phyloP scores from a whole-genome alignment of 2,329 filamentous ascomycete species.

The Fusarium sp. region DNA sequence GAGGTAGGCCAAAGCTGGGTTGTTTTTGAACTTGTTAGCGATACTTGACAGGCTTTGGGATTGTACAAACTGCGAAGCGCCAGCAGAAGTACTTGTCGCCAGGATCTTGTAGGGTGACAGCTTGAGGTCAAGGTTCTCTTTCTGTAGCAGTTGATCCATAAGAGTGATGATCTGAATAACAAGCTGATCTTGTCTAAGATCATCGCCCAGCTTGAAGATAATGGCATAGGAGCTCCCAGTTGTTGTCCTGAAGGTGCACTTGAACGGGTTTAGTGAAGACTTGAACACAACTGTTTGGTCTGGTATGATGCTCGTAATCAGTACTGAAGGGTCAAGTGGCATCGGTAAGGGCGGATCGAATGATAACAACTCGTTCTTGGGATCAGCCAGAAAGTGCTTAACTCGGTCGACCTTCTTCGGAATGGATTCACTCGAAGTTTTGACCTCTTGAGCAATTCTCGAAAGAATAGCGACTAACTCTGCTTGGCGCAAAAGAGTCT shows the following conservation, averaged over 20 bases:
- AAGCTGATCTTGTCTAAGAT: slow-evolving; percentile 94
- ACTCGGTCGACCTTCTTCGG: slow-evolving; percentile 83
- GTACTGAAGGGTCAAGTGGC: slow-evolving; percentile 85
- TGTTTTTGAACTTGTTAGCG: slow-evolving; percentile 80
- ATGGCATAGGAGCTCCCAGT: slow-evolving; percentile 85
- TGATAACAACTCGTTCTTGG: slow-evolving; percentile 85
- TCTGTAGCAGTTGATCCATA: slow-evolving; percentile 95
- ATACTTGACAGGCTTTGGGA: slow-evolving; percentile 87
- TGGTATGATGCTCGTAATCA: slow-evolving; percentile 80
- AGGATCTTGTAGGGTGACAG: slow-evolving; percentile 96
- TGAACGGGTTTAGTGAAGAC: slow-evolving; percentile 90
- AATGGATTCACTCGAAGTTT: slow-evolving; percentile 80
- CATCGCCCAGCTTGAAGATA: slow-evolving; percentile 97
- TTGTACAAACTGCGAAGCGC: slow-evolving; percentile 92
- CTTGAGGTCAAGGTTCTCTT: slow-evolving; percentile 96
- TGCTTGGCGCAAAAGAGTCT: slow-evolving; percentile 83
- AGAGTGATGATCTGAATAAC: slow-evolving; percentile 97
- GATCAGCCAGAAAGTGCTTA: slow-evolving; percentile 85
- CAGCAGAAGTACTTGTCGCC: slow-evolving; percentile 88
- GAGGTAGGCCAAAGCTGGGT: slow-evolving; percentile 82
- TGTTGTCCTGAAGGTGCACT: slow-evolving; percentile 87
- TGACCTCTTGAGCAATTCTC: slow-evolving; percentile 89
- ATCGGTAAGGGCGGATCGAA: slow-evolving; percentile 90
- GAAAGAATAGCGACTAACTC: slow-evolving; percentile 89
- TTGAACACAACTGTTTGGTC: slow-evolving; percentile 95